phyloP scores from a whole-genome alignment of 2,329 filamentous ascomycete genomes.

The Nemania serpens region DNA sequence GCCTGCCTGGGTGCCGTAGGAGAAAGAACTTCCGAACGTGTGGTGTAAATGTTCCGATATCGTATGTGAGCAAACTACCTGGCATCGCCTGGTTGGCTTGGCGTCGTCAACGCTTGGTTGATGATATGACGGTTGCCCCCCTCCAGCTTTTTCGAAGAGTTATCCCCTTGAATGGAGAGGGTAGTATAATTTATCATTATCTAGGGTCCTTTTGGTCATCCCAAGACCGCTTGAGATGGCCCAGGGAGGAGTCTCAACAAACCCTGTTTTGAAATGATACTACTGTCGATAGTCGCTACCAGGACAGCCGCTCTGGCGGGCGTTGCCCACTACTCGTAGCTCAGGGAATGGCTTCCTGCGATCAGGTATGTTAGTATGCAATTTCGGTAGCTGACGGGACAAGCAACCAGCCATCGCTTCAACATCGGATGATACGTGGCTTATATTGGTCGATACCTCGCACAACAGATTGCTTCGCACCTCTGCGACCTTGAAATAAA shows the following conservation, averaged over 20 bases:
- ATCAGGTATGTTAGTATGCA: not conserved
- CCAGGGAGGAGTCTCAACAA: not conserved
- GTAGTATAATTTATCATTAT: too few relatives aligned
- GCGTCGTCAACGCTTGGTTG: not conserved
- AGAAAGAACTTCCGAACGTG: too few relatives aligned
- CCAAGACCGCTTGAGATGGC: not conserved
- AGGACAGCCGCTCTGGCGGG: not conserved
- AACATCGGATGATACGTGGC: not conserved
- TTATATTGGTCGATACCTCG: not conserved
- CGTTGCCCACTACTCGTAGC: not conserved
- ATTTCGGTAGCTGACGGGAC: conserved; percentile 1
- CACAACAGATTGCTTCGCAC: not conserved
- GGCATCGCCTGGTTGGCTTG: too few relatives aligned
- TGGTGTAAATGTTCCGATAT: too few relatives aligned
- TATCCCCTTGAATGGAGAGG: too few relatives aligned
- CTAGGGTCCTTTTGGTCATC: too few relatives aligned
- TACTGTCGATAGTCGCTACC: not conserved
- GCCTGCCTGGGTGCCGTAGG: too few relatives aligned
- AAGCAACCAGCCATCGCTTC: not conserved
- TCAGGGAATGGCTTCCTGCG: not conserved
- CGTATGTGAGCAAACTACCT: too few relatives aligned
- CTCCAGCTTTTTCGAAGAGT: too few relatives aligned
- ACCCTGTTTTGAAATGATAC: not conserved
- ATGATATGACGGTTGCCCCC: not conserved
- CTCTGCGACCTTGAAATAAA: not conserved